phyloP scores from a whole-genome alignment of 495 filamentous ascomycete genomes.

The Filosporella fistucella region DNA sequence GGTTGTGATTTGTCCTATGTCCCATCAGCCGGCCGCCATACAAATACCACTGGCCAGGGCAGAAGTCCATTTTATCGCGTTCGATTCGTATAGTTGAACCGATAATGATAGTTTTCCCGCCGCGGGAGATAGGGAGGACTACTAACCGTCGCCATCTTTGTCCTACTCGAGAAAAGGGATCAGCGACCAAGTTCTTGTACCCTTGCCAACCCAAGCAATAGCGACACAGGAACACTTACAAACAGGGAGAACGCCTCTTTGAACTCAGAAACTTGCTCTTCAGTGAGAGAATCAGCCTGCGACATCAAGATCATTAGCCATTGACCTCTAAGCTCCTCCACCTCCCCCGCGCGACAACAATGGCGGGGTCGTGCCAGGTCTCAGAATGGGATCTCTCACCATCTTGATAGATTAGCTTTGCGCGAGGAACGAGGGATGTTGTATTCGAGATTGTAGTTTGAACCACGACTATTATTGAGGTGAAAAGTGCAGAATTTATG shows the following conservation, averaged over 20 bases:
- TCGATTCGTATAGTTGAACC: too few relatives aligned
- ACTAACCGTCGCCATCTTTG: constrained; percentile 99
- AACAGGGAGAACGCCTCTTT: constrained; percentile 99
- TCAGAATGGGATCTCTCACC: constrained; percentile 6
- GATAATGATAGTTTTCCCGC: too few relatives aligned
- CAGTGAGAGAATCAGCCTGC: constrained; percentile 89
- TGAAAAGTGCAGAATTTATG: background rate
- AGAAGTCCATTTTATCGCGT: too few relatives aligned
- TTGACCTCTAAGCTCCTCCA: constrained; percentile 15
- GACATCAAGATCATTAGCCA: constrained; percentile 9
- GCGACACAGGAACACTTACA: too few relatives aligned
- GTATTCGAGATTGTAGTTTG: too few relatives aligned
- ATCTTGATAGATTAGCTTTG: constrained; percentile 7
- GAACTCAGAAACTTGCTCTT: constrained; percentile 99
- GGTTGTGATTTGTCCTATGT: constrained; percentile 95
- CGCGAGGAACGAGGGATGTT: background rate
- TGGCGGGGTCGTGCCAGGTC: constrained; percentile 12
- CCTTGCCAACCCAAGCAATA: too few relatives aligned
- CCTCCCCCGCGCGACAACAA: too few relatives aligned
- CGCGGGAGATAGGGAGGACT: background rate
- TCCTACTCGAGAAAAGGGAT: constrained; percentile 53
- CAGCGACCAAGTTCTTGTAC: constrained; percentile 14
- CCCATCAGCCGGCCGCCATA: constrained; percentile 10
- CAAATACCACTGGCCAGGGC: background rate
- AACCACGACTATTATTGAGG: too few relatives aligned